Base-by-base conservation (phyloP, 2,329 filamentous ascomycete species). In the Didymella pomorum region DNA sequence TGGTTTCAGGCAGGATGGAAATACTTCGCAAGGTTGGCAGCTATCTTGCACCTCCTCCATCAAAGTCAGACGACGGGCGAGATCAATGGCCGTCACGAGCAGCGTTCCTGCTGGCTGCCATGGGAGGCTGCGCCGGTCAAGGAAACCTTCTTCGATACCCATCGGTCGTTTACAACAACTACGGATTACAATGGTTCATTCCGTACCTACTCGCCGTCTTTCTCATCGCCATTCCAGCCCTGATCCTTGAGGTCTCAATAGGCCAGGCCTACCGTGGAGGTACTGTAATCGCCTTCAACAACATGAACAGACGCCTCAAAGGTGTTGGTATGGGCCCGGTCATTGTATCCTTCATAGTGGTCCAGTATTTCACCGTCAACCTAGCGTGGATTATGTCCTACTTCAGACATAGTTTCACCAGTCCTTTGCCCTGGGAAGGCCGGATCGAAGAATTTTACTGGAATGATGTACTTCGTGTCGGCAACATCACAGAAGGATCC, bases 341-440 rank as follows among this genome's bases (percentile, higher is more conserved):
- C 18, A 81, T 84, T 55, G 79, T 86, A 11, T 62, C 60, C 12
- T 82, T 83, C 52, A 75, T 86, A 29, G 83, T 86, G n/a, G 81
- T 81, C 0, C 82, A 83, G 4, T 86, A 86, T 66, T 86, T 86
- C 49, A 83, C 81, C 3, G 81, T 84, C 58, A 86, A 84, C 51
- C 67, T 86, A 20, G 82, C 83, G 1, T 86, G 84, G 83, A 85
- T 86, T 56, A 85, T 86, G 82, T 80, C 77, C 58, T 86, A 86
- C 65, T 86, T 86, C 60, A 80, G 83, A 5, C 78, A 83, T 59
- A 85, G 82, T 2, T 86, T 86, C 66, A 78, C 71, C 3, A 85
- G 78, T 45, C 83, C 84, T 0, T 69, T 87, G 11, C 84, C 84
- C 0, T 87, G 84, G 84, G 76, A 80, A 23, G 77, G 75, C 21